Conservation (phyloP, 306 rosid genomes). For the Chamaecrista fasciculata region DNA sequence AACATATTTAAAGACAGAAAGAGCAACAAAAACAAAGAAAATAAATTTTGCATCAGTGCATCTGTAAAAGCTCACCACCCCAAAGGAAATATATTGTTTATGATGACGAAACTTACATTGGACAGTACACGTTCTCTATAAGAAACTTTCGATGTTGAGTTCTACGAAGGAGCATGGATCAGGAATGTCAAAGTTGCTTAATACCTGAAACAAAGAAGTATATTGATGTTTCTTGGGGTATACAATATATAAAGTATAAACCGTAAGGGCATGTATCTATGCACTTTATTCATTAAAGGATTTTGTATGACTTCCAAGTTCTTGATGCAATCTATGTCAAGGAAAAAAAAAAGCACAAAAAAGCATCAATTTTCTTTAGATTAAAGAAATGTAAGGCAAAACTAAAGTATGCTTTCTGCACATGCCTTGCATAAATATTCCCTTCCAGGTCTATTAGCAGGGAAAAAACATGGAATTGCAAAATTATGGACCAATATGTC, state of each 20-base stretch:
- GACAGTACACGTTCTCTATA: constrained; percentile 36
- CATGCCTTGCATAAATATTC: neutral
- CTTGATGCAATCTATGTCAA: neutral
- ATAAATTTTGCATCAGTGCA: neutral
- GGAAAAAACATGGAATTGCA: neutral
- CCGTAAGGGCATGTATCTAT: neutral
- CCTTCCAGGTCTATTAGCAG: neutral
- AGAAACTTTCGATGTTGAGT: constrained; percentile 58
- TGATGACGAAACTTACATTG: constrained; percentile 41
- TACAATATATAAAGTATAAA: too few relatives aligned
- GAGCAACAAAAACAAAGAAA: neutral
- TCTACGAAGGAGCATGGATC: constrained; percentile 94
- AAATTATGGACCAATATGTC: constrained; percentile 5
- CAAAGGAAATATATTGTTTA: constrained; percentile 14
- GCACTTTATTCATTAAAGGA: neutral
- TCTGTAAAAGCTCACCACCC: neutral
- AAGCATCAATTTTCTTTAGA: neutral
- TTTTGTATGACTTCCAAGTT: neutral
- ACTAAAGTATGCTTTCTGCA: neutral
- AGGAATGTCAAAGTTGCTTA: constrained; percentile 75
- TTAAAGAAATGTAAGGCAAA: neutral
- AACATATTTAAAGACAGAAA: neutral
- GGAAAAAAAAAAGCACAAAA: neutral
- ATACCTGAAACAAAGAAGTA: constrained; percentile 55
- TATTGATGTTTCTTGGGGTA: neutral